Evolutionary conservation across 1,139 yeast genomes (phyloP).

Genomic region (Debaryomyces subglobosus): DNA sequence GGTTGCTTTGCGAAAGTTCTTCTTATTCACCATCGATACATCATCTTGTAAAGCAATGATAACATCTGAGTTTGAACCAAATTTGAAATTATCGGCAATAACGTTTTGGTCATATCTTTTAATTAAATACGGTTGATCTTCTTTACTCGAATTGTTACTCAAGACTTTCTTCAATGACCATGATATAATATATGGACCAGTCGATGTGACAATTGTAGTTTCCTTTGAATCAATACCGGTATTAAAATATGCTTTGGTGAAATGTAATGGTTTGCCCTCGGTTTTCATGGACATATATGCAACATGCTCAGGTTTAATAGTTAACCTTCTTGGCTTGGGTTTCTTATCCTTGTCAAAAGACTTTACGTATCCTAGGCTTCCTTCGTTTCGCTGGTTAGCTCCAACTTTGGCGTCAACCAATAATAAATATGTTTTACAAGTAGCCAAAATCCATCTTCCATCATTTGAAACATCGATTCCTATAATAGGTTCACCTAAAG

Average conservation of each 20-base stretch:
- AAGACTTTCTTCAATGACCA: constrained; percentile 75
- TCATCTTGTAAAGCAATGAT: constrained; percentile 73
- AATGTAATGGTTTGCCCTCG: constrained; percentile 50
- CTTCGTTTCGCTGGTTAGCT: constrained; percentile 60
- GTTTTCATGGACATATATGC: constrained; percentile 62
- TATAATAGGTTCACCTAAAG: constrained; percentile 72
- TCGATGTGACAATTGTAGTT: constrained; percentile 71
- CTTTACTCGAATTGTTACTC: constrained; percentile 38
- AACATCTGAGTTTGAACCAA: constrained; percentile 70
- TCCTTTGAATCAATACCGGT: constrained; percentile 65
- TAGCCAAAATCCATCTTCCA: constrained; percentile 82
- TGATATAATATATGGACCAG: constrained; percentile 78
- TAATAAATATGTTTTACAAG: constrained; percentile 70
- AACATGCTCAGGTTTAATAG: constrained; percentile 71
- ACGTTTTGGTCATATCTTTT: constrained; percentile 64
- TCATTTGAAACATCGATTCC: constrained; percentile 76
- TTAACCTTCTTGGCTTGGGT: constrained; percentile 71
- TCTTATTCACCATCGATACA: constrained; percentile 64
- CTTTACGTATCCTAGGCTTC: constrained; percentile 64
- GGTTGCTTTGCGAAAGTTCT: constrained; percentile 58
- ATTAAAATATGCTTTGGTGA: constrained; percentile 78
- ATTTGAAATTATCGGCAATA: constrained; percentile 78
- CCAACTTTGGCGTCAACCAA: constrained; percentile 68
- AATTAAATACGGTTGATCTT: constrained; percentile 59
- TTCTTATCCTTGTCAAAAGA: constrained; percentile 66